Evolutionary conservation across 1,139 yeast species (phyloP), one percentile per base, ranked within the genome.

Genomic region (Trichomonascaceae sp.): DNA sequence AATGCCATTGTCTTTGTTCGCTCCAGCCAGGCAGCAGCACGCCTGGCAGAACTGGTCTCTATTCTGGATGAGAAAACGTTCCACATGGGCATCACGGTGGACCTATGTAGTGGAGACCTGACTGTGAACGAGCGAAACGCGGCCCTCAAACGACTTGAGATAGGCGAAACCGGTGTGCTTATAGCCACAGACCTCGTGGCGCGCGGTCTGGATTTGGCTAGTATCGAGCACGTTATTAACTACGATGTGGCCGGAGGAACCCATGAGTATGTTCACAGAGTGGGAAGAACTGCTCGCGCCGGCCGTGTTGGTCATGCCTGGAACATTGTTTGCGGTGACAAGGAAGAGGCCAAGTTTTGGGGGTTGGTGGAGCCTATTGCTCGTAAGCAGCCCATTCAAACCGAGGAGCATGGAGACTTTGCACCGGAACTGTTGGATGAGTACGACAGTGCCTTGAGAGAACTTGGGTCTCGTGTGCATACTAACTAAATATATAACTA

Each of bases 271-370:
- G 82, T 89, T 22, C 99, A 89, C 56, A 69, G 98, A 45, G 89
- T 87, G 25, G 98, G 98, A 29, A 75, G 98, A 62, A 87, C 97
- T 0, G 97, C 97, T 1, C 74, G 98, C 58, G 98, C 97, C 1
- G 76, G 79, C 36, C 70, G 76, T 32, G 33, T 46, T 0, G 99
- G 99, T 50, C 62, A 65, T 33, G 93, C 94, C 0, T 70, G 74
- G 50, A 77, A 71, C 37, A 53, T 85, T 28, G 65, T 76, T 16
- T 67, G 76, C 38, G 93, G 94, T 18, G 73, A 70, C 39, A 87
- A 85, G 36, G 96, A 85, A 45, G 62, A 61, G 36, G 74, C 67
- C 45, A 81, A 85, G 76, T 72, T 72, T 47, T 63, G 65, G 43
- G 44, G 38, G 20, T 47, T 57, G 39, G 52, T 55, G 23, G 45